Evolutionary conservation across 1,139 yeast species (phyloP).

Genomic region (Citeromyces siamensis): DNA sequence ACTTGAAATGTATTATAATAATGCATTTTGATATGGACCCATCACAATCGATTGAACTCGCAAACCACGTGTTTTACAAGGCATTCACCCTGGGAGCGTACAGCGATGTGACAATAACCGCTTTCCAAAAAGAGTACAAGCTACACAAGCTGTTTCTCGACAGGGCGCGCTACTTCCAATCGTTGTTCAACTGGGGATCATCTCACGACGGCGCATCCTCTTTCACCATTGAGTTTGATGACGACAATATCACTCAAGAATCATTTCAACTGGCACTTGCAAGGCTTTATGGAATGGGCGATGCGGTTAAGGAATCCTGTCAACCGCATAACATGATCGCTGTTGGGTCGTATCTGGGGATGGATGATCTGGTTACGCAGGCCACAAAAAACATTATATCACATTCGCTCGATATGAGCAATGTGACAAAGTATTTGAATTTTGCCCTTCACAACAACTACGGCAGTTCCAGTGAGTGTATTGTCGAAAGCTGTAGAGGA

Average conservation of each 20-base stretch:
- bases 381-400: slow-evolving; percentile 25
- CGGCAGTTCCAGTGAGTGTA: slow-evolving; percentile 29
- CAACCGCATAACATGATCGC: slow-evolving; percentile 29
- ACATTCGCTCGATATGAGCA: slow-evolving; percentile 20
- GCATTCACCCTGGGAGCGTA: slow-evolving; percentile 31
- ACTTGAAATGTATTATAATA: no score
- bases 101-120: slow-evolving; percentile 32
- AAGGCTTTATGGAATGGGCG: slow-evolving; percentile 28
- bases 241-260: slow-evolving; percentile 25
- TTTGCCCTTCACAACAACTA: slow-evolving; percentile 30
- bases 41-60: slow-evolving; percentile 3
- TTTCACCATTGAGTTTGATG: slow-evolving; percentile 25
- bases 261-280: slow-evolving; percentile 33
- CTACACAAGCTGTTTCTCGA: slow-evolving; percentile 32
- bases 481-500: slow-evolving; percentile 32
- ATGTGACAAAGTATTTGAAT: slow-evolving; percentile 22
- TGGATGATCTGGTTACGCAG: slow-evolving; percentile 28
- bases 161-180: slow-evolving; percentile 31
- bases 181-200: slow-evolving; percentile 29
- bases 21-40: no score
- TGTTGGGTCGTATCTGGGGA: slow-evolving; percentile 33
- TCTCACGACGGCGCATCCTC: background rate
- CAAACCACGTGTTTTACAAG: slow-evolving; percentile 21
- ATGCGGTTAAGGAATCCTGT: slow-evolving; percentile 18
- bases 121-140: slow-evolving; percentile 27